Evolutionary conservation across 2,329 filamentous ascomycete species (phyloP).

Genomic region (Aureobasidium sp.): DNA sequence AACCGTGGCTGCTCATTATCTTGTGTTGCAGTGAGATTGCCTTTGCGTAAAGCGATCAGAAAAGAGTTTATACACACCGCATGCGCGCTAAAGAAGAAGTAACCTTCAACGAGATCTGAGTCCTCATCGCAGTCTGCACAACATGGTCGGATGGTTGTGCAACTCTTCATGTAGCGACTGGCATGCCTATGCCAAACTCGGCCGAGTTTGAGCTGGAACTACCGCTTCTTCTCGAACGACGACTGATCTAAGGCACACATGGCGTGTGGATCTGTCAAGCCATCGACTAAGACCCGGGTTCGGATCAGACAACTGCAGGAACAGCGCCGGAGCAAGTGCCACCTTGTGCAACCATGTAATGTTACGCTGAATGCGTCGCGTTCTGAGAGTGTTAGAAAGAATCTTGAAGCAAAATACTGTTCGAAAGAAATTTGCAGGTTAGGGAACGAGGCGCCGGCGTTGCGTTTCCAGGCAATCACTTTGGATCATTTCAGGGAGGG

Average conservation of each 20-base stretch:
- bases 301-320: constrained; percentile 14
- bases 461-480: neutral
- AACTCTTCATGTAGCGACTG: neutral
- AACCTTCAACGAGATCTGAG: neutral
- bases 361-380: neutral
- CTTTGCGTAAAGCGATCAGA: neutral
- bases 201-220: neutral
- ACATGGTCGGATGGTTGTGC: neutral
- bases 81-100: neutral
- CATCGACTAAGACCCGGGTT: neutral
- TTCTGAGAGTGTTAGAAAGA: neutral
- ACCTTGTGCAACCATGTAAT: neutral
- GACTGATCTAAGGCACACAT: constrained; percentile 2
- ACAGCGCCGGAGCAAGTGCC: neutral
- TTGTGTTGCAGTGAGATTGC: neutral
- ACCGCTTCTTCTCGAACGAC: constrained; percentile 11
- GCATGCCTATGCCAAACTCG: constrained; percentile 6
- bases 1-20: neutral
- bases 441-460: neutral
- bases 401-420: neutral
- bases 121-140: neutral
- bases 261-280: constrained; percentile 11
- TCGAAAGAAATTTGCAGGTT: neutral
- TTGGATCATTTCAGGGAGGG: neutral
- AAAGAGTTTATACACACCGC: constrained; percentile 5